These are phyloP conservation scores for Phytophthora vignae DNA, from an alignment of 352 stramenopile genomes.

Conservation along the genomic window DNA sequence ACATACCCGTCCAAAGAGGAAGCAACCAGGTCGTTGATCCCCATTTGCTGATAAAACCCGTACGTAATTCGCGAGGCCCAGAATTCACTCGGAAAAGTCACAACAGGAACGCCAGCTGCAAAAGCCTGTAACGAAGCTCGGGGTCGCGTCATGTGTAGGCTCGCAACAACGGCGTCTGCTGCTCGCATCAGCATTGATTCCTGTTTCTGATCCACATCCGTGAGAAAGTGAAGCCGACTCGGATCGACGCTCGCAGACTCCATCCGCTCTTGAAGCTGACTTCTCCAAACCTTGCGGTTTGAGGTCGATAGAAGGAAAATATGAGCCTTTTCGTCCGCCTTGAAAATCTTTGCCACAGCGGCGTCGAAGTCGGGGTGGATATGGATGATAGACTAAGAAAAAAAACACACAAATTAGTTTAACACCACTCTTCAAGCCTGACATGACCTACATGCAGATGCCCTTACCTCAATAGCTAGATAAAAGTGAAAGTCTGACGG, in stretches of 20 bases:
- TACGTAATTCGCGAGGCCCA: slow-evolving; percentile 75
- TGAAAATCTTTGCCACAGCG: slow-evolving; percentile 54
- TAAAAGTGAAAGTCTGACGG: slow-evolving; percentile 67
- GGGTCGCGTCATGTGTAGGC: slow-evolving; percentile 60
- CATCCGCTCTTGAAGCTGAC: slow-evolving; percentile 56
- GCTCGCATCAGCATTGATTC: slow-evolving; percentile 56
- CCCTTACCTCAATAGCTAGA: slow-evolving; percentile 65
- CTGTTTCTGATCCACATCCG: slow-evolving; percentile 63
- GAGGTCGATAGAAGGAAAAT: slow-evolving; percentile 69
- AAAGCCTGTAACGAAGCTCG: slow-evolving; percentile 67
- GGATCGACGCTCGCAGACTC: slow-evolving; percentile 28
- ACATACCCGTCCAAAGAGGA: slow-evolving; percentile 61
- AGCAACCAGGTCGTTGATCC: slow-evolving; percentile 59
- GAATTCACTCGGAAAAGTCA: slow-evolving; percentile 64
- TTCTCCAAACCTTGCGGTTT: slow-evolving; percentile 64
- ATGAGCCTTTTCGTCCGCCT: slow-evolving; percentile 54
- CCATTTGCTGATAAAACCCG: slow-evolving; percentile 75
- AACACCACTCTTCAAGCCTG: background rate
- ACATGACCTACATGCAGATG: background rate
- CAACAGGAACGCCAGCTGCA: slow-evolving; percentile 62
- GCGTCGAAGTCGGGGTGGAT: slow-evolving; percentile 80
- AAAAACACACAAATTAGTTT: background rate
- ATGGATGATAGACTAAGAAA: slow-evolving; percentile 69
- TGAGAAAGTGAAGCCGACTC: slow-evolving; percentile 65
- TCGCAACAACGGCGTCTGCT: slow-evolving; percentile 70